Evolutionary conservation across 768 basidiomycete species (phyloP).

Genomic region (Phylloporus sp.): DNA sequence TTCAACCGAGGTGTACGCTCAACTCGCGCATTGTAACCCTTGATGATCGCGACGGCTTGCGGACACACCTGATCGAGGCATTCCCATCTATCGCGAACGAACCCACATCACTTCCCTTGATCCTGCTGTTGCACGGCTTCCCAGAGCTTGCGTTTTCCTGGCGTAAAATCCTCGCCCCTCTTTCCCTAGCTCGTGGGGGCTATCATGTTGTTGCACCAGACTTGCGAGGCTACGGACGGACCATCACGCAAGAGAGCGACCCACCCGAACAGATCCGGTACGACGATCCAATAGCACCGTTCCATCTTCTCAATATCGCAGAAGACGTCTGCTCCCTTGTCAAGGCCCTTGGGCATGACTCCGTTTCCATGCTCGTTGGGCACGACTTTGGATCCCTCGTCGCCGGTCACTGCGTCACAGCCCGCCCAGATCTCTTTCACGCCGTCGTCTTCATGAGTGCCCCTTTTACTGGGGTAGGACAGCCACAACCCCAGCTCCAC

Average conservation of each 20-base stretch:
- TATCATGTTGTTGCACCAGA: constrained; percentile 65
- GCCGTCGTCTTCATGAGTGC: constrained; percentile 58
- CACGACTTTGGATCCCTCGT: constrained; percentile 59
- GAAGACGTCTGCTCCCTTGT: constrained; percentile 52
- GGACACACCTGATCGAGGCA: constrained; percentile 49
- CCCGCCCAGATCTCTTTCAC: constrained; percentile 53
- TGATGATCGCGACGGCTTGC: constrained; percentile 41
- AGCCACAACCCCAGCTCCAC: constrained; percentile 17
- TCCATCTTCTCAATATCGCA: constrained; percentile 46
- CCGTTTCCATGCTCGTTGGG: constrained; percentile 49
- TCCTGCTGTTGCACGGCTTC: constrained; percentile 63
- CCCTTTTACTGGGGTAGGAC: constrained; percentile 48
- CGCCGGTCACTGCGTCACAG: constrained; percentile 50
- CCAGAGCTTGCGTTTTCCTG: constrained; percentile 66
- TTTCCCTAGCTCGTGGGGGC: constrained; percentile 39
- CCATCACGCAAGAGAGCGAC: constrained; percentile 24
- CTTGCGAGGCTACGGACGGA: constrained; percentile 51
- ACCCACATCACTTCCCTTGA: constrained; percentile 36
- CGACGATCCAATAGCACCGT: constrained; percentile 49
- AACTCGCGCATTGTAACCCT: constrained; percentile 35
- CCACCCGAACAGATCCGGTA: constrained; percentile 29
- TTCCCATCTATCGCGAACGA: constrained; percentile 21
- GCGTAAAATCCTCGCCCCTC: constrained; percentile 53
- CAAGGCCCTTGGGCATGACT: constrained; percentile 45
- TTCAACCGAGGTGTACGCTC: constrained; percentile 35